Base-by-base conservation (phyloP, 208 protist genomes). In the Leptomonas pyrrhocoris region DNA sequence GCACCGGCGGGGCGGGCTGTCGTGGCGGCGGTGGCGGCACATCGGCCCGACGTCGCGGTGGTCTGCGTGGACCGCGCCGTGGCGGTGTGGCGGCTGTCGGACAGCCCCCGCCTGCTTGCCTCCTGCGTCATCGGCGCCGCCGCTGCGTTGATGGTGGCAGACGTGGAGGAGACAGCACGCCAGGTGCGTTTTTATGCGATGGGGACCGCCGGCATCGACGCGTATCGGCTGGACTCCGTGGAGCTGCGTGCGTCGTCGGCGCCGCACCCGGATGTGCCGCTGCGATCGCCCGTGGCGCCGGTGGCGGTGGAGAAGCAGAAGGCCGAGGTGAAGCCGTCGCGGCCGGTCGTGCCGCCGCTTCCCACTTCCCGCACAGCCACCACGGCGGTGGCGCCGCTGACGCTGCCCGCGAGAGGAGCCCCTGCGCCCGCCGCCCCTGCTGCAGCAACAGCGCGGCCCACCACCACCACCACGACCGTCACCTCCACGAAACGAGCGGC, bases 31-130 rank as follows among this genome's bases (percentile, higher is more conserved):
- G 72, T 67, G 53, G 30, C 57, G 21, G n/a, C n/a, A 5, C 63
- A 54, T 31, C 46, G 64, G 2, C 40, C 64, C 8, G 62, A 77
- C 46, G 48, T 71, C 5, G 72, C 49, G 0, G 40, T 30, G 1
- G 15, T 77, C 3, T 77, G 72, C 51, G 63, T 54, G 3, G 64
- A 54, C 2, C 40, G 56, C 5, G 23, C 38, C 23, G 36, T 71
- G 46, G 25, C 57, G 21, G 55, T 58, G 27, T 77, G 72, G 72
- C 72, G 71, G 54, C 48, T 77, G 11, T 30, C 54, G 15, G 72
- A 71, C 42, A 54, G 21, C 1, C 56, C 64, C 5, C 34, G 36
- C 18, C 51, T 71, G 8, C 31, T 77, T 34, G 46, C 25, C 50
- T 53, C 69, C 18, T 0, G 30, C 36, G 9, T n/a, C 27, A 13